Base-by-base conservation (phyloP, 371 early-diverging fungal species). In the Smittium culicis region DNA sequence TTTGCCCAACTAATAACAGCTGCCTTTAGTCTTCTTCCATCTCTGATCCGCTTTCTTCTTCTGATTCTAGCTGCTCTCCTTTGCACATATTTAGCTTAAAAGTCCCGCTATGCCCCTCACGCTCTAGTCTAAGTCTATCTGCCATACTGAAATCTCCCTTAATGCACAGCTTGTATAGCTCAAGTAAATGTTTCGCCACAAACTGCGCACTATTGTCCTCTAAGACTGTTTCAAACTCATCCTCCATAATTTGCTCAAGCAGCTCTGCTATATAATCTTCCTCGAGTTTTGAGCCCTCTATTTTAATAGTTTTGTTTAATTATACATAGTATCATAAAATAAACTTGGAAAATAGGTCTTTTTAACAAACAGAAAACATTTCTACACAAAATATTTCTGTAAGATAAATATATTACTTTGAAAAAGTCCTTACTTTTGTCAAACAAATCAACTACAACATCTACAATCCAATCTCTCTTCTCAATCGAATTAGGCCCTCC, bases 381-480 rank as follows among this genome's bases (percentile, higher is more conserved):
- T n/a, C n/a, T n/a, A n/a, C n/a, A n/a, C n/a, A n/a, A n/a, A n/a
- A n/a, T n/a, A n/a, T n/a, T n/a, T n/a, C n/a, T n/a, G 17, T 54
- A n/a, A 17, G n/a, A 57, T 17, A 28, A 61, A 61, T 17, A 61
- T 17, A 61, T 16, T 74, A 16, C 61, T 55, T 32, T 72, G 64
- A 64, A 61, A 61, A 61, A n/a, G 3, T 35, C 67, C 61, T 67
- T 67, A 32, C 61, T 54, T 32, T 80, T 77, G 68, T 80, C 81
- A 76, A 89, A 89, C 65, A 84, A 79, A 57, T 86, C 85, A 31
- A 86, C 82, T 35, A 90, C 73, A 31, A 82, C 78, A 66, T 84
- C 84, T 8, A 86, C 79, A 72, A 90, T 79, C 85, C 86, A 85
- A n/a, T 83, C 86, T 63, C 85, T 79, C 74, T 90, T 90, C n/a